Evolutionary conservation across 148 eudicot species (phyloP), one percentile per base, ranked within the genome.

Genomic region (Rhododendron ovatum): DNA sequence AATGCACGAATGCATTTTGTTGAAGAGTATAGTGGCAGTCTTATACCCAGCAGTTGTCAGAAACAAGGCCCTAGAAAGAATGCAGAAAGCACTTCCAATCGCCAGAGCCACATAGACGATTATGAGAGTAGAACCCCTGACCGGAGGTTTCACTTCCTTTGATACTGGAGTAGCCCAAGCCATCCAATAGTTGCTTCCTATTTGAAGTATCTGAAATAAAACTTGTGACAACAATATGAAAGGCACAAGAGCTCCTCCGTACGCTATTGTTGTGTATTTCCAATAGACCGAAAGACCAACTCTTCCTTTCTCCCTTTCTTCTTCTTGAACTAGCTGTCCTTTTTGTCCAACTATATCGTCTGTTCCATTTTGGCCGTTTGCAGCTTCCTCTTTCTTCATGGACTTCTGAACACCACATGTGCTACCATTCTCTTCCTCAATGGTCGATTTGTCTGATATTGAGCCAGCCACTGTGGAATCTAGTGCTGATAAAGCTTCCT

Each of bases 21-120:
- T 89, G 85, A 93, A 93, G 80, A 93, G 92, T 78, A 82, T 73
- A 6, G 88, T 91, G n/a, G 95, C 92, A 39, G 95, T 93, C 88
- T 91, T 87, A 80, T 88, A 92, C 47, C 91, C 92, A 75, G 88
- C 90, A 0, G 90, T 91, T 82, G 75, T 88, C 63, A 92, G 89
- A 67, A 92, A 88, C 73, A 82, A 87, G 47, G 90, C 87, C 89
- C 93, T 87, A 77, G 81, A 85, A 61, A 93, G 89, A 30, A 92
- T 85, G 78, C 91, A 92, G 41, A 93, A 84, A 45, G 94, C 83
- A 81, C 93, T 91, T 83, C 91, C 94, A 51, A 91, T 59, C 13
- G 94, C 90, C 85, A 93, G 87, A 82, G 87, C 89, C 78, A 88
- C 88, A 81, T 89, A 93, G 57, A 92, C 93, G 57, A 75, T 33